These are phyloP conservation scores for Thoreauomyces humboldtii DNA, from an alignment of 192 early-diverging fungal species.

Conservation along the genomic window DNA sequence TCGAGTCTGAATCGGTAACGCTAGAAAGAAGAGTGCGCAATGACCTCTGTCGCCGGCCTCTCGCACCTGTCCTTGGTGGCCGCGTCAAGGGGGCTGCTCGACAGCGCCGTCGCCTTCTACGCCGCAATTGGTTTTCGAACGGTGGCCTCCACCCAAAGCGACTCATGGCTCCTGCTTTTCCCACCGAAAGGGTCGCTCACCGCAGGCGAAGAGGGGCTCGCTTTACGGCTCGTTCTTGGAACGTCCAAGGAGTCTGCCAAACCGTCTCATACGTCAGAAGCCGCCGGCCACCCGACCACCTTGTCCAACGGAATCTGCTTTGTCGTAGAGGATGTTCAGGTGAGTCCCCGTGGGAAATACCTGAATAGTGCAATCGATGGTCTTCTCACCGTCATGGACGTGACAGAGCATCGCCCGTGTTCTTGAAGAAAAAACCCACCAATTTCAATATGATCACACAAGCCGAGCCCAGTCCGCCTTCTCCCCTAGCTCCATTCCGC, in stretches of 20 bases:
- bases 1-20: too few species aligned
- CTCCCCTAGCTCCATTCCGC: neutral
- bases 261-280: neutral
- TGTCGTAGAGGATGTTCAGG: neutral
- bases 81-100: constrained; percentile 15
- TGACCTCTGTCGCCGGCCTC: constrained; percentile 26
- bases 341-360: neutral
- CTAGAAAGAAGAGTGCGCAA: too few species aligned
- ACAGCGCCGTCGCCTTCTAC: constrained; percentile 55
- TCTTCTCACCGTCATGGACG: too few species aligned
- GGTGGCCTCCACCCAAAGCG: constrained; percentile 42
- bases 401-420: too few species aligned
- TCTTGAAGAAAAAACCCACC: constrained; percentile 21
- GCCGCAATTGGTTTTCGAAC: constrained; percentile 53
- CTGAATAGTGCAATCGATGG: too few species aligned
- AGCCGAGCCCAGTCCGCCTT: neutral
- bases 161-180: constrained; percentile 62
- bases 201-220: constrained; percentile 19
- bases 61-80: constrained; percentile 42
- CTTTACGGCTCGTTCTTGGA: constrained; percentile 14
- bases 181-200: constrained; percentile 25
- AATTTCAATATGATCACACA: neutral
- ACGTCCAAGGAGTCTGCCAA: neutral
- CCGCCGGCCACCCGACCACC: neutral
- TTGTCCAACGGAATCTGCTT: constrained; percentile 13